Conservation (phyloP, 2,329 filamentous ascomycete genomes). For the Gyromitra esculenta region DNA sequence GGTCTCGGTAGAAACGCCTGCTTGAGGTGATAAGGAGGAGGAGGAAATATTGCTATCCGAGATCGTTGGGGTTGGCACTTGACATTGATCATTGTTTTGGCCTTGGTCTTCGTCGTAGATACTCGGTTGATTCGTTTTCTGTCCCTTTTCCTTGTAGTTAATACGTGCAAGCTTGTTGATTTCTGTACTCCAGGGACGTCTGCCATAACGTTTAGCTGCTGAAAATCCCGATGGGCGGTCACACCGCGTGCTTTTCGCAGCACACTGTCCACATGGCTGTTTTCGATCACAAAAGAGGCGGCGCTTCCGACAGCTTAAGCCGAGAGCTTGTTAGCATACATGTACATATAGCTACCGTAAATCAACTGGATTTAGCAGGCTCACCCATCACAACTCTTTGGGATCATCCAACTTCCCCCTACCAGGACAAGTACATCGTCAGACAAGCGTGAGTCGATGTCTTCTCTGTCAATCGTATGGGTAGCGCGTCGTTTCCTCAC, state of each 20-base stretch:
- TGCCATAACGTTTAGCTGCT: constrained; percentile 14
- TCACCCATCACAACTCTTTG: constrained; percentile 14
- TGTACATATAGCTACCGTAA: neutral
- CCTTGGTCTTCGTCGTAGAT: neutral
- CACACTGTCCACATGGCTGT: constrained; percentile 11
- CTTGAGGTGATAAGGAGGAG: neutral
- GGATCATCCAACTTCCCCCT: constrained; percentile 12
- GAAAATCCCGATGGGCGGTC: constrained; percentile 1
- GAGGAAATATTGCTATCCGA: constrained; percentile 6
- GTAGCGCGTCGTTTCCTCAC: constrained; percentile 9
- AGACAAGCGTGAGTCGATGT: constrained; percentile 12
- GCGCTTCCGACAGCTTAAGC: constrained; percentile 18
- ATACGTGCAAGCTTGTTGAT: neutral
- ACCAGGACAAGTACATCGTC: constrained; percentile 17
- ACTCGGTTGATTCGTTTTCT: neutral
- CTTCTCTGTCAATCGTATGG: constrained; percentile 8
- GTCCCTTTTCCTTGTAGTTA: neutral
- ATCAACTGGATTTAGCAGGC: neutral
- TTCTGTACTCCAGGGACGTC: constrained; percentile 1
- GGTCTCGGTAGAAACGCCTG: neutral
- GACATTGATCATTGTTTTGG: neutral
- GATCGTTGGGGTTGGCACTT: neutral
- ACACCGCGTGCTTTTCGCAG: neutral
- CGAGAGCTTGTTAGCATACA: neutral
- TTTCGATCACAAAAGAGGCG: constrained; percentile 26